These are phyloP conservation scores for Xerocomellus dryophilus DNA, from an alignment of 768 basidiomycete species.

Conservation along the genomic window DNA sequence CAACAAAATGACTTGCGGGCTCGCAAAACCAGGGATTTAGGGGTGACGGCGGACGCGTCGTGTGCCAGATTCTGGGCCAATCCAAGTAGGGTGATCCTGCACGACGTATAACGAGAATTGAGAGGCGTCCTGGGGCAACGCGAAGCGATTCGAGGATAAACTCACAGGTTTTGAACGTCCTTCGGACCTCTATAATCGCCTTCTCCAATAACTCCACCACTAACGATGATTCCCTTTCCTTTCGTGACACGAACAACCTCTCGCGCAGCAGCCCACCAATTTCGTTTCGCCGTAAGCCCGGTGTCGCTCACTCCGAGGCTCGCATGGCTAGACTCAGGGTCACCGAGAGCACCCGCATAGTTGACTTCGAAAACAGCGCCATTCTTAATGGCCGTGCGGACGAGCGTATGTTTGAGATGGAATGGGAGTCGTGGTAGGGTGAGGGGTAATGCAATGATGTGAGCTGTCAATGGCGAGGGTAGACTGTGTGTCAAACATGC, in stretches of 20 bases:
- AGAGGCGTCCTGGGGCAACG: neutral
- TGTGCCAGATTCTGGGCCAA: conserved; percentile 68
- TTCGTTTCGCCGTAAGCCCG: conserved; percentile 58
- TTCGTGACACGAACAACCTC: conserved; percentile 80
- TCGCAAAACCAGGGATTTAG: conserved; percentile 67
- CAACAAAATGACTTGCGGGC: conserved; percentile 53
- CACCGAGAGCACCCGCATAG: conserved; percentile 71
- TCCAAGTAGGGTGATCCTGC: conserved; percentile 64
- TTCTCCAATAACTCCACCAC: conserved; percentile 60
- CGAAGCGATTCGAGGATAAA: neutral
- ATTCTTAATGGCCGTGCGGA: conserved; percentile 76
- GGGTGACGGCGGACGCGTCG: conserved; percentile 53
- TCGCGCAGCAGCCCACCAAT: conserved; percentile 80
- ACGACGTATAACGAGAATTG: neutral
- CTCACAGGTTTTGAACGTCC: conserved; percentile 77
- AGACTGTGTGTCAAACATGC: conserved; percentile 78
- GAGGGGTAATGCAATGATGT: conserved; percentile 77
- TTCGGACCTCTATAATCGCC: conserved; percentile 66
- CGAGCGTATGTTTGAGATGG: conserved; percentile 77
- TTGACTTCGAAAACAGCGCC: conserved; percentile 81
- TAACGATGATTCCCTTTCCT: conserved; percentile 71
- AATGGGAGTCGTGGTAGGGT: conserved; percentile 76
- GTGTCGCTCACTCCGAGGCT: conserved; percentile 51
- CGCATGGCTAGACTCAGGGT: conserved; percentile 45
- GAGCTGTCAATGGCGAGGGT: conserved; percentile 73